Base-by-base conservation (phyloP, 306 rosid genomes). In the Acacia melanoxylon region DNA sequence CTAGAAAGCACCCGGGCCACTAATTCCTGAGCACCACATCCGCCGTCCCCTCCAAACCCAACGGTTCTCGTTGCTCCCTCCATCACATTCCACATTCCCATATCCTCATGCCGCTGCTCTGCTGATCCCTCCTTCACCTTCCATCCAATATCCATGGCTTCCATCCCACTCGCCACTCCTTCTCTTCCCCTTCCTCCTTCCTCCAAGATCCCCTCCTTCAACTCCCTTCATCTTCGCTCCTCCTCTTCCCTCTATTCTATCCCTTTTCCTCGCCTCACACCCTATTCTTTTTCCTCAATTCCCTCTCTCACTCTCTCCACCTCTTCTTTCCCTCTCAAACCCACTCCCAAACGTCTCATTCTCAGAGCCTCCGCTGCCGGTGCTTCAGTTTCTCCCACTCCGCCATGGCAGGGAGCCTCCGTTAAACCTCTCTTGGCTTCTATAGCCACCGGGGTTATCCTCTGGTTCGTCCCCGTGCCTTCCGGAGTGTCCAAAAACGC, bases 361-460 rank as follows among this genome's bases (percentile, higher is more conserved):
- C 87, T 88, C n/a, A 78, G 52, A 80, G 90, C 91, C 24, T 40
- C 92, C 10, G 80, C 89, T 6, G 78, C 86, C 3, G 33, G 62
- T 2, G 78, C 87, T 12, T 73, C 89, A 11, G 59, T 13, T 16
- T 14, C 81, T 35, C 87, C 89, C 1, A 59, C 85, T 68, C 72
- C 85, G 82, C 96, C 97, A 74, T 92, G 97, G 94, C 94, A 91
- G 29, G 98, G 99, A 0, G 99, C 99, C 4, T 87, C 98, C 5
- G 83, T 93, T 0, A 90, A 91, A 82, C 99, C 99, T 0, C 61
- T 96, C 0, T 1, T 93, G 35, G 98, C 98, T 44, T 95, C 98
- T 27, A 82, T 95, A 16, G 94, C 92, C 0, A 91, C 92, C 0
- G 99, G 99, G 4, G 81, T 92, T 12, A 72, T 93, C 17, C 82